A percentile compares a stretch with the other conserved stretches of the same genome.
Conservation (phyloP, 2,329 filamentous ascomycete species). For the Lecanicillium sp. region DNA sequence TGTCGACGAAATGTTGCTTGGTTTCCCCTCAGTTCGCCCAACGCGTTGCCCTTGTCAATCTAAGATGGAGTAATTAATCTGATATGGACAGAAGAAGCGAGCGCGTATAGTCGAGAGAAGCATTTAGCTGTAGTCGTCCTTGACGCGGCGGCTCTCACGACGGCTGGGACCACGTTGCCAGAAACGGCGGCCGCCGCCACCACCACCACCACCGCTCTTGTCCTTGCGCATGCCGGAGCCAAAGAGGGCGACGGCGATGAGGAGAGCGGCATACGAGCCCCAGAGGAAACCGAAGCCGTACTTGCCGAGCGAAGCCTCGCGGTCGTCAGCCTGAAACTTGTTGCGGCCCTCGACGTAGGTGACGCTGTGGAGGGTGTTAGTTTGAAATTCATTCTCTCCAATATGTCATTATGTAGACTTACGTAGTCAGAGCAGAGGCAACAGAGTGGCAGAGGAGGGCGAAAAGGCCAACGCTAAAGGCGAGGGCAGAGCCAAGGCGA, state of each 20-base stretch:
- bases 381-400: background rate
- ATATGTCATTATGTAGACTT: conserved; percentile 22
- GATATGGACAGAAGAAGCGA: background rate
- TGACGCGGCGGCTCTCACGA: conserved; percentile 48
- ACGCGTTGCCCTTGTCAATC: too few species aligned
- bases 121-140: conserved; percentile 58
- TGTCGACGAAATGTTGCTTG: too few species aligned
- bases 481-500: conserved; percentile 60
- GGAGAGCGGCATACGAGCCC: conserved; percentile 58
- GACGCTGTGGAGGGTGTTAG: conserved; percentile 25
- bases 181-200: conserved; percentile 24
- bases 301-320: conserved; percentile 51
- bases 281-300: conserved; percentile 73
- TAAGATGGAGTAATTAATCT: background rate
- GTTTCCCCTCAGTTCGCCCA: too few species aligned
- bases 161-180: conserved; percentile 27
- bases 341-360: conserved; percentile 63
- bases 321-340: conserved; percentile 48
- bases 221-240: conserved; percentile 48
- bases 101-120: too few species aligned
- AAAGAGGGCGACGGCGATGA: conserved; percentile 61
- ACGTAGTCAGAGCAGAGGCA: conserved; percentile 69
- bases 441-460: conserved; percentile 64
- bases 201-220: conserved; percentile 14
- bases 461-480: conserved; percentile 46